Percentiles rank a stretch among this genome's conserved stretches.
Conservation (phyloP, 306 rosid genomes). For the Cotoneaster glaucophyllus region DNA sequence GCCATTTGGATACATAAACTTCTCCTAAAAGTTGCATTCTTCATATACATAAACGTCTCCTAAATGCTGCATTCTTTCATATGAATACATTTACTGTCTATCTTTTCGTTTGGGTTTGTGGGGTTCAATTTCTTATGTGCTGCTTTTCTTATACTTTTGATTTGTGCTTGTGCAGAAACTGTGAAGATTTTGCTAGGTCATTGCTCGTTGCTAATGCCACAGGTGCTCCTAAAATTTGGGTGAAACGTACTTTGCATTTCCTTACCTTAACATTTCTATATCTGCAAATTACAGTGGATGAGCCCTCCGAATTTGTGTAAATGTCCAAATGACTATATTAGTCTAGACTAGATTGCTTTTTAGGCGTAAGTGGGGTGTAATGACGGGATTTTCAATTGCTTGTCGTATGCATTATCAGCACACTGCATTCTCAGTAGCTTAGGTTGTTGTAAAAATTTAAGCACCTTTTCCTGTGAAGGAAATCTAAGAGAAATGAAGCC, state of each 20-base stretch:
- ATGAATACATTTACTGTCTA: not conserved
- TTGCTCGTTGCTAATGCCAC: constrained; percentile 27
- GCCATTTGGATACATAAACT: constrained; percentile 26
- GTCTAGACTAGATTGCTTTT: not conserved
- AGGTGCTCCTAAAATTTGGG: constrained; percentile 27
- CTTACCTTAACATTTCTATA: not conserved
- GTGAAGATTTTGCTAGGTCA: constrained; percentile 62
- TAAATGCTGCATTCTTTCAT: constrained; percentile 61
- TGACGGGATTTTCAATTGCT: not conserved
- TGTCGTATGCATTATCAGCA: not conserved
- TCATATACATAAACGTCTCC: too few species aligned
- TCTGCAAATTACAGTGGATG: not conserved
- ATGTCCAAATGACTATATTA: too few species aligned
- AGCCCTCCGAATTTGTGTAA: not conserved
- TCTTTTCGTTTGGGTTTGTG: not conserved
- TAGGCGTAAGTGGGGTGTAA: not conserved
- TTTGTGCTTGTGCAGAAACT: not conserved
- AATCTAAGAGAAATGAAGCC: not conserved
- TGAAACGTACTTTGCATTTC: constrained; percentile 32
- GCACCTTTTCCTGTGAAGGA: not conserved
- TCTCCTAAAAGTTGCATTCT: constrained; percentile 55
- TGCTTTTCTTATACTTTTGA: constrained; percentile 3
- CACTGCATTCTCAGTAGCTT: not conserved
- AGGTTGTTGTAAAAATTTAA: not conserved
- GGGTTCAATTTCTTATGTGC: not conserved